A percentile compares a stretch with the other conserved stretches of the same genome.
Conservation (phyloP, 441 rosid genomes). For the Euphorbia corollata region DNA sequence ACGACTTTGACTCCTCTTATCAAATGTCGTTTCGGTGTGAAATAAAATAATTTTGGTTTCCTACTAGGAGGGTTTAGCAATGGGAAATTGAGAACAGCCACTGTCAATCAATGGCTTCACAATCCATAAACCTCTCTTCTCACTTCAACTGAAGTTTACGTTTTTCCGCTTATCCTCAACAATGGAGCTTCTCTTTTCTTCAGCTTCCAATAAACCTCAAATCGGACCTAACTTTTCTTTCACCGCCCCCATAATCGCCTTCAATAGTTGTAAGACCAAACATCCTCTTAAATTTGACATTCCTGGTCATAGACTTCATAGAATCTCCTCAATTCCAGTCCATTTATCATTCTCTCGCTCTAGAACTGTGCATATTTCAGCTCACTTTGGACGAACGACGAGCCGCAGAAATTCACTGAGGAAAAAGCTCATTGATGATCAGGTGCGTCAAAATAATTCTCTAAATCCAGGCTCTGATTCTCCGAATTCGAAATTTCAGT, state of each 20-base stretch:
- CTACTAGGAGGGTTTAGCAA: constrained; percentile 18
- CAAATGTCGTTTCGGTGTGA: not conserved
- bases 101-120: not conserved
- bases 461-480: constrained; percentile 29
- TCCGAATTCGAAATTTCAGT: constrained; percentile 17
- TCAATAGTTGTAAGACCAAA: constrained; percentile 22
- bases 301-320: constrained; percentile 15
- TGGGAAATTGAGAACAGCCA: not conserved
- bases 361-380: constrained; percentile 35
- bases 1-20: too few species aligned
- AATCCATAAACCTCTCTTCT: constrained; percentile 18
- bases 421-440: constrained; percentile 50
- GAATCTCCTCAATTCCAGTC: constrained; percentile 21
- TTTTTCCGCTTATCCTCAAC: not conserved
- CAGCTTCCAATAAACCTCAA: constrained; percentile 22
- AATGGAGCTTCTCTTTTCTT: constrained; percentile 41
- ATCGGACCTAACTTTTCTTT: constrained; percentile 18
- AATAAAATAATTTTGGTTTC: too few species aligned
- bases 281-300: constrained; percentile 17
- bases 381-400: constrained; percentile 45
- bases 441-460: constrained; percentile 41
- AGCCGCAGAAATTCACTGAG: constrained; percentile 65
- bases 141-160: not conserved
- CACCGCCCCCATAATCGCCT: constrained; percentile 28
- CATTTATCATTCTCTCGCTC: constrained; percentile 17